phyloP scores from a whole-genome alignment of 2,329 filamentous ascomycete genomes.

The Erysiphe pulchra region DNA sequence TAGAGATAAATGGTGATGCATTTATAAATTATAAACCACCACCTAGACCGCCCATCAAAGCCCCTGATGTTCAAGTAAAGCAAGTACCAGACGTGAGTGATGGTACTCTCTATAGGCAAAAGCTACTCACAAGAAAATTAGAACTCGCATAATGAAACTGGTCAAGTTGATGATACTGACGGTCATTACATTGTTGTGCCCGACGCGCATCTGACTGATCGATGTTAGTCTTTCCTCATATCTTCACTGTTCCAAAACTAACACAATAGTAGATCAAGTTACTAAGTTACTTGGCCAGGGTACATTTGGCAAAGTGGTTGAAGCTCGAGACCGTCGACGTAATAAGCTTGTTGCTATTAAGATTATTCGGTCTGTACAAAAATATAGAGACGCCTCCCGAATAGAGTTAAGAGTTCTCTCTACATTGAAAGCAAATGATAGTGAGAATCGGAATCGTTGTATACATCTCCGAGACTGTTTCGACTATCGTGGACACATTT shows the following conservation, averaged over 20 bases:
- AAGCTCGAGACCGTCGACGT: conserved; percentile 59
- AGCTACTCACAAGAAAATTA: conserved; percentile 6
- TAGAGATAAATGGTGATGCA: conserved; percentile 43
- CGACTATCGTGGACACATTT: conserved; percentile 92
- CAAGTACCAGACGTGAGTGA: conserved; percentile 34
- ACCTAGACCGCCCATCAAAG: conserved; percentile 71
- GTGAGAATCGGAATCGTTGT: conserved; percentile 78
- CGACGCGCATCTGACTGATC: conserved; percentile 60
- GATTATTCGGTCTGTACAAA: conserved; percentile 93
- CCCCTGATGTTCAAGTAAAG: conserved; percentile 45
- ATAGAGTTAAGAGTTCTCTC: conserved; percentile 86
- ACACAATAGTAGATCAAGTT: conserved; percentile 44
- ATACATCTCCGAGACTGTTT: conserved; percentile 94
- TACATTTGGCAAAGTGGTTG: conserved; percentile 94
- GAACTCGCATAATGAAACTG: conserved; percentile 23
- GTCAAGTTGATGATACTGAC: conserved; percentile 84
- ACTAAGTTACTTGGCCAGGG: conserved; percentile 78
- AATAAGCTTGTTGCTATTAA: conserved; percentile 73
- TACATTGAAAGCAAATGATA: conserved; percentile 76
- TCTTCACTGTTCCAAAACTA: conserved; percentile 3
- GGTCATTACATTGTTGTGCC: conserved; percentile 89
- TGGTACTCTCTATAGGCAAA: not conserved
- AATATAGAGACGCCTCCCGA: conserved; percentile 84
- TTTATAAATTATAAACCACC: conserved; percentile 67
- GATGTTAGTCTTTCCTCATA: conserved; percentile 38